A percentile compares a stretch with the other conserved stretches of the same genome.
Conservation (phyloP, 2,329 filamentous ascomycete species). For the Alternaria conjuncta region DNA sequence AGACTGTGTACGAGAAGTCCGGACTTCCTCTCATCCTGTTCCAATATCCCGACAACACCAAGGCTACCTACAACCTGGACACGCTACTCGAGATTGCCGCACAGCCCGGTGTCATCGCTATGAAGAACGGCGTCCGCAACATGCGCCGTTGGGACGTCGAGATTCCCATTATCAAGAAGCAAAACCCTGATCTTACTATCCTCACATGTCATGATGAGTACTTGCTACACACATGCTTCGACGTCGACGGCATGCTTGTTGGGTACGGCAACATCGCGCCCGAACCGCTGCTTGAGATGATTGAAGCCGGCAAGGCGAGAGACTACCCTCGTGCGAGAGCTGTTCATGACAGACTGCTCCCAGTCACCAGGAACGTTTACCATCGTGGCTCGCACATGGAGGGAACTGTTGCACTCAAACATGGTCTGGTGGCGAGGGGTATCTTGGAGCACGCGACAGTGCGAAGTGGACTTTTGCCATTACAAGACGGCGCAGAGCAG, state of each 20-base stretch:
- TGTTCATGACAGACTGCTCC: conserved; percentile 59
- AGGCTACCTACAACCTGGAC: conserved; percentile 60
- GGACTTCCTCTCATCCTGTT: conserved; percentile 60
- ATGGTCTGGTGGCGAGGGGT: conserved; percentile 59
- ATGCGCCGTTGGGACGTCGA: conserved; percentile 65
- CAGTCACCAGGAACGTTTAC: conserved; percentile 61
- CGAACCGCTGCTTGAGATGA: conserved; percentile 58
- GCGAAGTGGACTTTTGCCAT: conserved; percentile 56
- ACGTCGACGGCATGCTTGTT: conserved; percentile 62
- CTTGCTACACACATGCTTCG: conserved; percentile 59
- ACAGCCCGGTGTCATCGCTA: conserved; percentile 60
- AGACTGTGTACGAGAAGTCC: conserved; percentile 58
- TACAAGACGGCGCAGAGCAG: conserved; percentile 52
- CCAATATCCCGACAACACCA: conserved; percentile 62
- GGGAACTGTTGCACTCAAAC: conserved; percentile 59
- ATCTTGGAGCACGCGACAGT: conserved; percentile 60
- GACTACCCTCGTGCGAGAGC: conserved; percentile 58
- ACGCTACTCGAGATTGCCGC: conserved; percentile 62
- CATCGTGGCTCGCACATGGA: conserved; percentile 64
- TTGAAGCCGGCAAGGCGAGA: conserved; percentile 58
- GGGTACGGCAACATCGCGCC: conserved; percentile 62
- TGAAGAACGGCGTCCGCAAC: conserved; percentile 65
- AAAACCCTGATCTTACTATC: conserved; percentile 59
- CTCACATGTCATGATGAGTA: conserved; percentile 62
- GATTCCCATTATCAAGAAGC: conserved; percentile 59